A percentile compares a stretch with the other conserved stretches of the same genome.
Evolutionary conservation across 148 eudicot species (phyloP).

Genomic region (Vaccinium vitisidaea): DNA sequence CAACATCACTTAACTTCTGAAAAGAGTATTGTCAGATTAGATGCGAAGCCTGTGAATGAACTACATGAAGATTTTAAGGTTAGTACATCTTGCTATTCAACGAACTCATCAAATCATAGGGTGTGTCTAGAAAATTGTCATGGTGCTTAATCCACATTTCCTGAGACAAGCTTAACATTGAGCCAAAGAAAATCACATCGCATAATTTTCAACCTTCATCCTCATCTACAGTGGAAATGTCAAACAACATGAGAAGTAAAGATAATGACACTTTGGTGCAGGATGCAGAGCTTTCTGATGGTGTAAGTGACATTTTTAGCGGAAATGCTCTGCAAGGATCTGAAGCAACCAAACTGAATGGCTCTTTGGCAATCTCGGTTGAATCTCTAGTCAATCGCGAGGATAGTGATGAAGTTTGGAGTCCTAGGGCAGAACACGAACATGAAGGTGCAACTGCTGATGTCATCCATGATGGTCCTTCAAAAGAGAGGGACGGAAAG

Average conservation of each 20-base stretch:
- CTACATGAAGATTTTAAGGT: conserved; percentile 21
- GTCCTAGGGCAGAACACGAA: not conserved
- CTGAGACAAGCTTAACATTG: conserved; percentile 22
- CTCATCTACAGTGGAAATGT: conserved; percentile 12
- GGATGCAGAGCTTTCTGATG: not conserved
- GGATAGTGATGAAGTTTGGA: conserved; percentile 3
- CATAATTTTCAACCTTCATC: conserved; percentile 25
- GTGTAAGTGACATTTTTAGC: not conserved
- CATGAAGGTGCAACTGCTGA: not conserved
- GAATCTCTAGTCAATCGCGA: not conserved
- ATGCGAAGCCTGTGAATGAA: conserved; percentile 20
- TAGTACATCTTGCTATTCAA: conserved; percentile 33
- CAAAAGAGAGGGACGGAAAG: conserved; percentile 15
- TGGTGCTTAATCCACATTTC: conserved; percentile 23
- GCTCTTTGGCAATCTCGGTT: not conserved
- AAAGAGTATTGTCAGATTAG: conserved; percentile 21
- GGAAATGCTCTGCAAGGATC: conserved; percentile 13
- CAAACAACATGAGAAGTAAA: not conserved
- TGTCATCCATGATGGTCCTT: not conserved
- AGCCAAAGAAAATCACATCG: conserved; percentile 22
- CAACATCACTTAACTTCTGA: conserved; percentile 18
- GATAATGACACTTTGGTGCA: not conserved
- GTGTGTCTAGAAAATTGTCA: conserved; percentile 27
- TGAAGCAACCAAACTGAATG: conserved; percentile 2
- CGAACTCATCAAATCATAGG: conserved; percentile 32